Percentiles rank a stretch among this genome's conserved stretches.
Conservation (phyloP, 1,284 basidiomycete genomes). For the Trametes pubescens region DNA sequence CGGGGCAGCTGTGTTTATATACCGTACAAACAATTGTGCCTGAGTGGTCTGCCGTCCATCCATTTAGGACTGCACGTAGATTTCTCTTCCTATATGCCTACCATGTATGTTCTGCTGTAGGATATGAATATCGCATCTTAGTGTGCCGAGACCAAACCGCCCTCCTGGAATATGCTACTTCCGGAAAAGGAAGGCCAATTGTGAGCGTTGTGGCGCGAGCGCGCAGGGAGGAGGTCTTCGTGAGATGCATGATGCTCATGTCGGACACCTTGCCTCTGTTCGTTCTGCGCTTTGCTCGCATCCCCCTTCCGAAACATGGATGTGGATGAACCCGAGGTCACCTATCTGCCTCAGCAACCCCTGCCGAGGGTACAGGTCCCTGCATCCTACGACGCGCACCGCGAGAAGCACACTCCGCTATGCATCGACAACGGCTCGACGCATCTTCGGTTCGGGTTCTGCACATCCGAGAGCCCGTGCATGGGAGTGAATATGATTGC, state of each 20-base stretch:
- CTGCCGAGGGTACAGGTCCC: constrained; percentile 37
- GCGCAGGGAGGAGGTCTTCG: constrained; percentile 2
- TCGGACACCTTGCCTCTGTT: background rate
- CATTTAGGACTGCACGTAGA: too few relatives aligned
- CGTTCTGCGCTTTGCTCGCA: background rate
- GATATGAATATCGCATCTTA: too few relatives aligned
- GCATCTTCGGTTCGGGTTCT: constrained; percentile 90
- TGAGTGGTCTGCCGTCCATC: too few relatives aligned
- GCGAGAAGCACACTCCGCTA: constrained; percentile 65
- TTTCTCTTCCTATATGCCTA: too few relatives aligned
- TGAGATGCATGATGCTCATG: constrained; percentile 4
- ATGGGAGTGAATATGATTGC: constrained; percentile 77
- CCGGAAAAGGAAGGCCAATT: constrained; percentile 6
- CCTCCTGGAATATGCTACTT: background rate
- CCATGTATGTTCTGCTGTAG: too few relatives aligned
- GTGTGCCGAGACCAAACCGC: background rate
- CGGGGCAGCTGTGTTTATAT: too few relatives aligned
- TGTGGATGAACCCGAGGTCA: constrained; percentile 36
- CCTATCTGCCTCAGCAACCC: constrained; percentile 37
- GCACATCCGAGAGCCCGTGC: constrained; percentile 59
- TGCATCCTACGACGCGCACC: constrained; percentile 45
- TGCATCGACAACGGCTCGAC: constrained; percentile 96
- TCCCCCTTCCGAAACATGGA: constrained; percentile 17
- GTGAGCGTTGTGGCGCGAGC: constrained; percentile 4
- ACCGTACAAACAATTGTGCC: too few relatives aligned